Conservation (phyloP, 1,284 basidiomycete species). For the Leucoagaricus sp. region DNA sequence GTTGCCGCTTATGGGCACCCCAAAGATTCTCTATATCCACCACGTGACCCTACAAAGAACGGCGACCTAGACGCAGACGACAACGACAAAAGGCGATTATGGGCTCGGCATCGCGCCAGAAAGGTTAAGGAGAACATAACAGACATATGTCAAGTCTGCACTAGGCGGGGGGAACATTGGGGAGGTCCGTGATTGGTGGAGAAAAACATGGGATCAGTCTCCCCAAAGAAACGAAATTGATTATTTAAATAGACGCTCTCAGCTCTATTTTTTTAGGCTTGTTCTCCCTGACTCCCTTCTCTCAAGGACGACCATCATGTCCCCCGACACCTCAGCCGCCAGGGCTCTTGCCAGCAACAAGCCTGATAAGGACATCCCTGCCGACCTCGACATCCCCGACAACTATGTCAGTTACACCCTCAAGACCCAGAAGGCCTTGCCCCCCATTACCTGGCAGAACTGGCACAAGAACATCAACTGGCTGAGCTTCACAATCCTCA, state of each 20-base stretch:
- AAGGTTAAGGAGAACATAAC: background rate
- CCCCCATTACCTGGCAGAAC: conserved; percentile 76
- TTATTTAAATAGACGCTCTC: conserved; percentile 10
- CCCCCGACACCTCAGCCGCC: background rate
- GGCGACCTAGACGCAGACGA: background rate
- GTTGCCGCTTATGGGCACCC: conserved; percentile 20
- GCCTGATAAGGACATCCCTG: conserved; percentile 41
- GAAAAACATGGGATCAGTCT: background rate
- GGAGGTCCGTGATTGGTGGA: background rate
- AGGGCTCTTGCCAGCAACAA: conserved; percentile 22
- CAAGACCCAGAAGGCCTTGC: conserved; percentile 73
- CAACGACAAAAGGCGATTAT: background rate
- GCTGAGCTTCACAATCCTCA: conserved; percentile 63
- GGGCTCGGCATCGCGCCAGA: background rate
- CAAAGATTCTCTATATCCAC: conserved; percentile 17
- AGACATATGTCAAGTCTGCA: conserved; percentile 7
- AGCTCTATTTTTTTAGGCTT: conserved; percentile 6
- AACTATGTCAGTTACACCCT: conserved; percentile 90
- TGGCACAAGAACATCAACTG: conserved; percentile 75
- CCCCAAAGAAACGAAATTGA: too few relatives aligned
- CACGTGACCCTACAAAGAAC: conserved; percentile 18
- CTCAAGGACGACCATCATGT: conserved; percentile 13
- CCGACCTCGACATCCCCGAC: conserved; percentile 76
- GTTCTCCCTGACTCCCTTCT: background rate
- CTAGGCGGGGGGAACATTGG: conserved; percentile 12